Conservation (phyloP, 1,139 yeast species). For the Candida tropicalis region DNA sequence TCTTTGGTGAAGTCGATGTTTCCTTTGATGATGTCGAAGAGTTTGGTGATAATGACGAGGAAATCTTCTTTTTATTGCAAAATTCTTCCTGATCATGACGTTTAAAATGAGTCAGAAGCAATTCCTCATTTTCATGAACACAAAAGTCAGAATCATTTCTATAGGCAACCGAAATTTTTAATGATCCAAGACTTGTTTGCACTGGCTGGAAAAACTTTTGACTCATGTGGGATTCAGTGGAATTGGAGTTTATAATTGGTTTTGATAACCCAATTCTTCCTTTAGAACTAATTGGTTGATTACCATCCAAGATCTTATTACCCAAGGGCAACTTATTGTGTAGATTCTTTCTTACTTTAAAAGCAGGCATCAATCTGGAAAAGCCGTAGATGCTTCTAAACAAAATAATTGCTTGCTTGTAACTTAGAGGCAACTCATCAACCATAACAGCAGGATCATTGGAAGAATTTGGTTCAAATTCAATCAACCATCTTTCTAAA, state of each 20-base stretch:
- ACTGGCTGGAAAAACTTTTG: conserved; percentile 70
- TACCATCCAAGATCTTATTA: conserved; percentile 73
- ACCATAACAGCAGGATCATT: conserved; percentile 27
- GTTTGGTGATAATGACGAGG: conserved; percentile 33
- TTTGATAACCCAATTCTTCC: conserved; percentile 86
- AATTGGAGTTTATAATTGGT: conserved; percentile 47
- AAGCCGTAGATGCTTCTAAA: conserved; percentile 75
- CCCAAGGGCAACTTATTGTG: conserved; percentile 40
- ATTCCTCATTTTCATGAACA: conserved; percentile 66
- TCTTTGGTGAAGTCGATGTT: conserved; percentile 5
- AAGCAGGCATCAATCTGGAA: conserved; percentile 71
- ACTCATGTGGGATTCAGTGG: conserved; percentile 54
- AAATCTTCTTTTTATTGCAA: conserved; percentile 11
- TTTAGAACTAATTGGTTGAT: conserved; percentile 73
- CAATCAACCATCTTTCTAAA: conserved; percentile 89
- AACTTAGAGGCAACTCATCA: conserved; percentile 66
- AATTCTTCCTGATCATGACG: conserved; percentile 11
- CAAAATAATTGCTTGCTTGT: conserved; percentile 73
- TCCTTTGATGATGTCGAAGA: conserved; percentile 19
- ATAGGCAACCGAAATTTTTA: conserved; percentile 77
- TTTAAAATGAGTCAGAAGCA: conserved; percentile 59
- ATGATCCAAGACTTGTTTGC: conserved; percentile 71
- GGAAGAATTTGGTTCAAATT: conserved; percentile 52
- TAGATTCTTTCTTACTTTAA: conserved; percentile 50
- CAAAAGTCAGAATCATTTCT: conserved; percentile 71